Conservation (phyloP, 345 rosid genomes). For the Melaleuca quinquenervia region DNA sequence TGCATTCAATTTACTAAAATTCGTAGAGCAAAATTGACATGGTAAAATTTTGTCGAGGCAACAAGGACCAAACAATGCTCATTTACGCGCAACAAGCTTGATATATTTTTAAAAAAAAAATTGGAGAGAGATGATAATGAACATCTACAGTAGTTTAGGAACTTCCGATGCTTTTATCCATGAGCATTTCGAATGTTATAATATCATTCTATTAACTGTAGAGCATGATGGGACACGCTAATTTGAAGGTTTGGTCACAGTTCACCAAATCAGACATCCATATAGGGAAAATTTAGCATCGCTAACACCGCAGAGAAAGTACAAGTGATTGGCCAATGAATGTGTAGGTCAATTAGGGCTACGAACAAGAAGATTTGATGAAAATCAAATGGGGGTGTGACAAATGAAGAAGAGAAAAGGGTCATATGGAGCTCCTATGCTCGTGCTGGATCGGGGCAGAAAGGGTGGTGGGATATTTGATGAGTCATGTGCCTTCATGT, state of each 20-base stretch:
- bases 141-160: not conserved
- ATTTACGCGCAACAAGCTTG: not conserved
- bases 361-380: not conserved
- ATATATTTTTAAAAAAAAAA: too few relatives aligned
- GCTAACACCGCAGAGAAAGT: not conserved
- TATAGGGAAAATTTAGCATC: not conserved
- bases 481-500: not conserved
- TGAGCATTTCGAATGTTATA: not conserved
- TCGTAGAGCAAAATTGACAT: not conserved
- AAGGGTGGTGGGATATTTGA: not conserved
- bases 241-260: too few relatives aligned
- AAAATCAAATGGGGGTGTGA: not conserved
- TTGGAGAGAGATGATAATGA: not conserved
- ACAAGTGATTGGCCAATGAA: not conserved
- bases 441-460: not conserved
- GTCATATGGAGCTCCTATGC: not conserved
- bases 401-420: not conserved
- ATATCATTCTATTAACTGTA: rapidly evolving
- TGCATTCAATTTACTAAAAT: not conserved
- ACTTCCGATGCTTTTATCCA: not conserved
- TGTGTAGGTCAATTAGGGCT: not conserved
- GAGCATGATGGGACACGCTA: not conserved
- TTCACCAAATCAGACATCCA: rapidly evolving
- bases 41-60: not conserved
- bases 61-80: not conserved